Percentiles rank a stretch among this genome's conserved stretches.
These are phyloP conservation scores for Austroboletus eburneus DNA, from an alignment of 768 basidiomycete species.

Conservation along the genomic window DNA sequence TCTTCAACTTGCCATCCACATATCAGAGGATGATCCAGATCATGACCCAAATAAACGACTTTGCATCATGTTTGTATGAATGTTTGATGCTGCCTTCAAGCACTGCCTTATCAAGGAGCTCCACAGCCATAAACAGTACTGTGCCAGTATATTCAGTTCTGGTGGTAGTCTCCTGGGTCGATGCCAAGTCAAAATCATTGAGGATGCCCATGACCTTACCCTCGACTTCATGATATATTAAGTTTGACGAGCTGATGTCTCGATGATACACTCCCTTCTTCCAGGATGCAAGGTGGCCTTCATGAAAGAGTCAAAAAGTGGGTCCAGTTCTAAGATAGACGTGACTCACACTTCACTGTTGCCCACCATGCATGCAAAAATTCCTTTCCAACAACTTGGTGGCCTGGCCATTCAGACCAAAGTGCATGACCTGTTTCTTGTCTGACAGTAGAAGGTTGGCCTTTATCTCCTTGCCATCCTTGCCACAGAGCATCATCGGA, in stretches of 20 bases:
- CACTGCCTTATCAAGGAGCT: not conserved
- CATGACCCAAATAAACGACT: not conserved
- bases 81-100: not conserved
- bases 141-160: not conserved
- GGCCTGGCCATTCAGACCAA: slow-evolving; percentile 1
- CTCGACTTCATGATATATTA: no score
- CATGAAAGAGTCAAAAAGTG: not conserved
- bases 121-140: not conserved
- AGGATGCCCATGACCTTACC: no score
- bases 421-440: not conserved
- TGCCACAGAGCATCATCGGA: not conserved
- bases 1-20: no score
- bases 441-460: not conserved
- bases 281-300: not conserved
- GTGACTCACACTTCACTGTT: not conserved
- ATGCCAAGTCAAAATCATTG: slow-evolving; percentile 1
- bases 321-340: not conserved
- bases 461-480: not conserved
- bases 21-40: not conserved
- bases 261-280: no score
- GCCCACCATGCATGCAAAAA: no score
- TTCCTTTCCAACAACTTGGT: slow-evolving; percentile 3
- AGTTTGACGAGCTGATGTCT: no score
- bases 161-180: not conserved
- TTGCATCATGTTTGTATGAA: not conserved